These are phyloP conservation scores for Proliferodiscus dingleyae DNA, from an alignment of 2,329 filamentous ascomycete genomes.

Conservation along the genomic window DNA sequence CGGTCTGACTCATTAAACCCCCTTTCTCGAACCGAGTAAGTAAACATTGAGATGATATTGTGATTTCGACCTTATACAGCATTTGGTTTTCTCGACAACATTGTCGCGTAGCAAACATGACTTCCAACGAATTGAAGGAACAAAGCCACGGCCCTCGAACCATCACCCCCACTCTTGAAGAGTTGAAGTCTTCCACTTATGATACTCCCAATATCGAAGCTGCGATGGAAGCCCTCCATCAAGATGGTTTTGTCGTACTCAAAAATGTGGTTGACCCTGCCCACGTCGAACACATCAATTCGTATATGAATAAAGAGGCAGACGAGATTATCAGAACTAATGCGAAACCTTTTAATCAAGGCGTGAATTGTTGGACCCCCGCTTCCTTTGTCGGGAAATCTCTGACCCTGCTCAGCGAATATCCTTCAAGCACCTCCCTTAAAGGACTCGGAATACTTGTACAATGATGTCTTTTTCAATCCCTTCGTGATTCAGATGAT, in stretches of 20 bases:
- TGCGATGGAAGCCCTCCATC: conserved; percentile 34
- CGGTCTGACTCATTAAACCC: not conserved
- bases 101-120: not conserved
- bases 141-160: conserved; percentile 15
- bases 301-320: conserved; percentile 34
- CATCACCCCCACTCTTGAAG: conserved; percentile 23
- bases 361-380: conserved; percentile 29
- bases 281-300: conserved; percentile 33
- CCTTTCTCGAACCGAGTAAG: not conserved
- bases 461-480: conserved; percentile 39
- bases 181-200: conserved; percentile 23
- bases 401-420: conserved; percentile 30
- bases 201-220: conserved; percentile 30
- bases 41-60: no score
- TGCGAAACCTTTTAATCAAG: conserved; percentile 33
- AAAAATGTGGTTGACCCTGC: conserved; percentile 33
- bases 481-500: conserved; percentile 37
- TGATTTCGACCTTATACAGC: no score
- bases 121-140: not conserved
- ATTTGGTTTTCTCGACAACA: no score
- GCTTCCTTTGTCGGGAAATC: not conserved
- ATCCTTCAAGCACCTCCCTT: conserved; percentile 37
- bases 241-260: conserved; percentile 35
- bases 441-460: conserved; percentile 29
- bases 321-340: conserved; percentile 28